These are phyloP conservation scores for Actinomucor elegans DNA, from an alignment of 371 early-diverging fungal species.

Conservation along the genomic window DNA sequence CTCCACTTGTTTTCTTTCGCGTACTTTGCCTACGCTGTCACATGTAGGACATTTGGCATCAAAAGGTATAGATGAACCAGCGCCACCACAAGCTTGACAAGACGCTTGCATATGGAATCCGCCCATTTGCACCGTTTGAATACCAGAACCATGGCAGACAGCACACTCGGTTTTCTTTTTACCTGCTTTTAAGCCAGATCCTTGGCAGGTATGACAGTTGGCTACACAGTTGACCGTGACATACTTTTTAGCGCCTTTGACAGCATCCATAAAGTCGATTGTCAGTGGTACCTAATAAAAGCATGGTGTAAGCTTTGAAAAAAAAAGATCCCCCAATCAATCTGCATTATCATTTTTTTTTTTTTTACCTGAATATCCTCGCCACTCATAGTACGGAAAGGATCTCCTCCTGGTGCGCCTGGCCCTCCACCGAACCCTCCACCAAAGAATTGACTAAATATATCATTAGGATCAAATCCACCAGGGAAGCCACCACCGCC, in stretches of 20 bases:
- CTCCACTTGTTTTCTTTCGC: constrained; percentile 63
- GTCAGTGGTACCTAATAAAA: constrained; percentile 33
- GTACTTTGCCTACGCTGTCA: constrained; percentile 77
- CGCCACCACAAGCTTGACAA: constrained; percentile 83
- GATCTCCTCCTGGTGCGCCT: constrained; percentile 22
- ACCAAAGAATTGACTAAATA: constrained; percentile 70
- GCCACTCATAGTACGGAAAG: constrained; percentile 29
- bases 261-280: constrained; percentile 90
- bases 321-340: background rate
- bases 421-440: constrained; percentile 52
- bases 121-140: constrained; percentile 68
- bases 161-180: constrained; percentile 65
- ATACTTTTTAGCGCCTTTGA: constrained; percentile 70
- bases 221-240: constrained; percentile 61
- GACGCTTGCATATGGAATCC: constrained; percentile 87
- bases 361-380: constrained; percentile 46
- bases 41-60: constrained; percentile 79
- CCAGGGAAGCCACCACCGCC: constrained; percentile 43
- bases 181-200: constrained; percentile 77
- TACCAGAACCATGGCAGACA: constrained; percentile 85
- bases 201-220: constrained; percentile 76
- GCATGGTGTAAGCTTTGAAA: background rate
- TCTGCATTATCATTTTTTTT: background rate
- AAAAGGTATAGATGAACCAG: constrained; percentile 68
- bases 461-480: constrained; percentile 63